These are phyloP conservation scores for Paracamarosporium sp. DNA, from an alignment of 2,329 filamentous ascomycete genomes.

Conservation along the genomic window DNA sequence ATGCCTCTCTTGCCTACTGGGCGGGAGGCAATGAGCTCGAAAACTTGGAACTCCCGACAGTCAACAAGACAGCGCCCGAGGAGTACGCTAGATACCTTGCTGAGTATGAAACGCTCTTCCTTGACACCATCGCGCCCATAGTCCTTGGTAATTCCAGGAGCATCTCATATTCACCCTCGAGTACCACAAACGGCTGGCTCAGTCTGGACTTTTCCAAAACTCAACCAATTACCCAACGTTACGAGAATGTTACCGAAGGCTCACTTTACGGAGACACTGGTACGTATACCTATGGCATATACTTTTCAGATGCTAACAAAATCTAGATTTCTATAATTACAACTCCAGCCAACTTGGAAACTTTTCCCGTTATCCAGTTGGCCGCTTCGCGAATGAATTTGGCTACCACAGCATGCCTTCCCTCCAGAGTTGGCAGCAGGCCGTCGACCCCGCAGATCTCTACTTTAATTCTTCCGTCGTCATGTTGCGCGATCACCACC, in stretches of 20 bases:
- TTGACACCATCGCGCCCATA: constrained; percentile 61
- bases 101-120: constrained; percentile 66
- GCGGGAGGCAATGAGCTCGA: constrained; percentile 65
- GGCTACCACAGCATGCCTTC: constrained; percentile 70
- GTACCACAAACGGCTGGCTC: constrained; percentile 66
- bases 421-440: constrained; percentile 64
- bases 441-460: constrained; percentile 58
- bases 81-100: constrained; percentile 51
- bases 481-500: constrained; percentile 66
- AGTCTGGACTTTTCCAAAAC: constrained; percentile 60
- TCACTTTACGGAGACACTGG: constrained; percentile 65
- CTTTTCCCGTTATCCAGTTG: constrained; percentile 61
- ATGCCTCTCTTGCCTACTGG: constrained; percentile 54
- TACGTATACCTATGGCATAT: background rate
- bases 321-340: constrained; percentile 65
- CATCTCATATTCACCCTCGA: constrained; percentile 67
- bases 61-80: constrained; percentile 50
- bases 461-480: constrained; percentile 65
- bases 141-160: constrained; percentile 66
- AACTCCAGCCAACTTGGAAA: constrained; percentile 61
- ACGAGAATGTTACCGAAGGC: constrained; percentile 60
- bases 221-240: constrained; percentile 63
- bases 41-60: constrained; percentile 56
- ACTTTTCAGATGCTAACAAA: background rate
- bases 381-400: constrained; percentile 69